Percentiles rank a stretch among this genome's conserved stretches.
Conservation (phyloP, 2,329 filamentous ascomycete genomes). For the Botrytis cinerea region DNA sequence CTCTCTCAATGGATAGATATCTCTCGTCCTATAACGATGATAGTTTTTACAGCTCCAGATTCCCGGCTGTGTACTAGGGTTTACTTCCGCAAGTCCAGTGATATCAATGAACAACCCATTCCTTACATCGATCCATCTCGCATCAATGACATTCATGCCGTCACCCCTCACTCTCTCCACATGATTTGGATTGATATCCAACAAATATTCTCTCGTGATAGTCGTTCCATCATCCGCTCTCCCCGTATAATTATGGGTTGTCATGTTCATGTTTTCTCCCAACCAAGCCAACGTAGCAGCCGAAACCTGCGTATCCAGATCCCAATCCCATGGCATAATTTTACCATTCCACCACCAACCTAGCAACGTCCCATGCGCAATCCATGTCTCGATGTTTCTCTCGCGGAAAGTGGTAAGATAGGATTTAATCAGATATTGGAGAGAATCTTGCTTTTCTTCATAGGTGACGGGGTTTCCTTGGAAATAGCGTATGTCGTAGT, state of each 20-base stretch:
- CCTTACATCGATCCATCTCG: conserved; percentile 74
- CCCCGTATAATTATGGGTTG: conserved; percentile 48
- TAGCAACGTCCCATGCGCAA: conserved; percentile 79
- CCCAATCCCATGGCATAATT: conserved; percentile 82
- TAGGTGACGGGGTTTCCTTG: conserved; percentile 60
- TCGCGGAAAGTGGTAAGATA: conserved; percentile 69
- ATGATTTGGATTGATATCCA: conserved; percentile 76
- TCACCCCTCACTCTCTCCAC: conserved; percentile 61
- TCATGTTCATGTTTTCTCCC: conserved; percentile 67
- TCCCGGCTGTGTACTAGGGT: conserved; percentile 59
- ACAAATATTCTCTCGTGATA: conserved; percentile 60
- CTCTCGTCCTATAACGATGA: conserved; percentile 68
- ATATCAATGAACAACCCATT: conserved; percentile 85
- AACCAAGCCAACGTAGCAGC: conserved; percentile 66
- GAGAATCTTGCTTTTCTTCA: conserved; percentile 63
- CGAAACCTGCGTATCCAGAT: conserved; percentile 79
- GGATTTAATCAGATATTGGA: conserved; percentile 70
- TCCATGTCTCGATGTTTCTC: conserved; percentile 76
- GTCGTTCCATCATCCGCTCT: conserved; percentile 45
- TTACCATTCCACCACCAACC: conserved; percentile 88
- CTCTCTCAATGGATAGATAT: conserved; percentile 74
- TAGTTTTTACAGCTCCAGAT: conserved; percentile 79
- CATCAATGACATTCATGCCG: conserved; percentile 80
- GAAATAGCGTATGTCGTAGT: conserved; percentile 77
- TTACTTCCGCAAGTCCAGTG: conserved; percentile 70